Evolutionary conservation across 163 green algal genomes (phyloP).

Genomic region (Chlamydomonas reinhardtii): DNA sequence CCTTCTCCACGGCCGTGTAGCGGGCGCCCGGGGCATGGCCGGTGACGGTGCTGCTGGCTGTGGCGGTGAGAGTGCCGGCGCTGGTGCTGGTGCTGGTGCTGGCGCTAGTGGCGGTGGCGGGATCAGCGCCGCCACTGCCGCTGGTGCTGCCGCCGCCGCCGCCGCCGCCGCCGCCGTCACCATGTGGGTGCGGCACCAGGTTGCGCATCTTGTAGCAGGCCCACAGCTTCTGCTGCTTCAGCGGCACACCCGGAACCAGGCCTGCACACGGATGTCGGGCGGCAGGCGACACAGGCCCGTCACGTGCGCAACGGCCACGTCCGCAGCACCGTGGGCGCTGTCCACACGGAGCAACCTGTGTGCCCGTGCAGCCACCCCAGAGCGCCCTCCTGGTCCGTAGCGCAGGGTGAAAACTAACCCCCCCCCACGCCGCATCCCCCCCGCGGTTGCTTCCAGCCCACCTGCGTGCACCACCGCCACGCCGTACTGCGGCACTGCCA

Average conservation of each 20-base stretch:
- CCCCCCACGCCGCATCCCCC: neutral
- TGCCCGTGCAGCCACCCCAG: too few species aligned
- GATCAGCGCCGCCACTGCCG: too few species aligned
- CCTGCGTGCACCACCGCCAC: conserved; percentile 43
- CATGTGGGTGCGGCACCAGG: conserved; percentile 1
- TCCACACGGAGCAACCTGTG: too few species aligned
- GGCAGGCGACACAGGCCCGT: neutral
- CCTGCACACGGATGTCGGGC: conserved; percentile 12
- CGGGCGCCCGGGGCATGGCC: neutral
- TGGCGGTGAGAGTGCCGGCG: too few species aligned
- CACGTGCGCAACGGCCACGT: too few species aligned
- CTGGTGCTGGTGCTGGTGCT: too few species aligned
- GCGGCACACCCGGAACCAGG: conserved; percentile 49
- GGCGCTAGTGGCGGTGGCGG: too few species aligned
- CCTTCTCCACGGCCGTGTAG: conserved; percentile 38
- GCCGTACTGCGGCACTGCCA: conserved; percentile 52
- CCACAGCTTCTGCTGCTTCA: conserved; percentile 52
- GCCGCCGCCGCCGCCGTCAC: neutral
- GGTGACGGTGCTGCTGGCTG: too few species aligned
- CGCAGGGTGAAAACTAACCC: too few species aligned
- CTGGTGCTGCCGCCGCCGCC: too few species aligned
- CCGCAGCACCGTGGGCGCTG: too few species aligned
- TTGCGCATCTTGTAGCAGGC: conserved; percentile 54
- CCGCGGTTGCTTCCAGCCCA: neutral
- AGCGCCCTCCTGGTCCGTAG: too few species aligned